Conservation (phyloP, 768 basidiomycete species). For the Imleria badia region DNA sequence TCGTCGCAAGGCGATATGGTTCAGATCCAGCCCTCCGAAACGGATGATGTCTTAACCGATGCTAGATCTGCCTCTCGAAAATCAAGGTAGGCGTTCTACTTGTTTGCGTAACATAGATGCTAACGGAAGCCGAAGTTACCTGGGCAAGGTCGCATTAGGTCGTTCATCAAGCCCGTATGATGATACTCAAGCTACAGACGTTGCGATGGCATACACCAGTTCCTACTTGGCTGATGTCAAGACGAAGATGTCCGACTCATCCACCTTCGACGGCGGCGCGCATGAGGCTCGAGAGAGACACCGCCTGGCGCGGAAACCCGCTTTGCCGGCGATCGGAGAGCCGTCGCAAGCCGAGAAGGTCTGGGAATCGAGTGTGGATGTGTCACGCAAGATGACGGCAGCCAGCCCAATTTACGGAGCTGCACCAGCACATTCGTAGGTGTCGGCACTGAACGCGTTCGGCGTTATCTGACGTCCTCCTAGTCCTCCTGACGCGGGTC, state of each 20-base stretch:
- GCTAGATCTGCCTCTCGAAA: neutral
- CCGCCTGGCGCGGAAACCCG: neutral
- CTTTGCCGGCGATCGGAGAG: neutral
- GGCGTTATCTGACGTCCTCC: neutral
- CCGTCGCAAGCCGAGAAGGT: neutral
- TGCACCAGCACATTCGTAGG: slow-evolving; percentile 4
- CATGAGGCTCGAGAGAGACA: neutral
- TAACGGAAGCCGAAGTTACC: slow-evolving; percentile 2
- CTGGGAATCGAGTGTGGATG: neutral
- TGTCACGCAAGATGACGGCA: neutral
- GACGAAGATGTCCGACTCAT: neutral
- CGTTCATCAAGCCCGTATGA: neutral
- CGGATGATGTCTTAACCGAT: neutral
- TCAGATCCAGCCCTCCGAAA: neutral
- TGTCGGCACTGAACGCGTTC: neutral
- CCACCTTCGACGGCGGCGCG: neutral
- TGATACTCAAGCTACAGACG: neutral
- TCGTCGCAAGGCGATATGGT: neutral
- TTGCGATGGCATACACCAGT: neutral
- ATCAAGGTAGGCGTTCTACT: neutral
- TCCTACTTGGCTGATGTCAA: neutral
- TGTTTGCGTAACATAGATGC: neutral
- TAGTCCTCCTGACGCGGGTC: neutral
- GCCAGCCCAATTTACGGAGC: neutral
- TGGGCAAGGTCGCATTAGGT: neutral